These are phyloP conservation scores for Metarhizium sp. DNA, from an alignment of 2,329 filamentous ascomycete species.

Conservation along the genomic window DNA sequence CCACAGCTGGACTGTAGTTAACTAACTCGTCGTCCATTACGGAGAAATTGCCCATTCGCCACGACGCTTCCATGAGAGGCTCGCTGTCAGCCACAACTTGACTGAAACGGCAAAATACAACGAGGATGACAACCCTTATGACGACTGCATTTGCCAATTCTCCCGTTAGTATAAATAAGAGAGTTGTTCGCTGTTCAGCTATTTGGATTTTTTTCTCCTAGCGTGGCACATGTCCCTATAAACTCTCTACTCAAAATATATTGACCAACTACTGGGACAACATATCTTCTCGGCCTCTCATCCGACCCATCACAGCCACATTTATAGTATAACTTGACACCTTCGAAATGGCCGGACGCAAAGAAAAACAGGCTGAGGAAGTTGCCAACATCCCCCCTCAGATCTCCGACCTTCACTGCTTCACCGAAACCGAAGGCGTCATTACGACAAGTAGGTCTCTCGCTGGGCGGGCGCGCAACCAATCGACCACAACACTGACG, in stretches of 20 bases:
- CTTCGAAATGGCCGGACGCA: constrained; percentile 16
- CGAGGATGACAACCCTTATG: neutral
- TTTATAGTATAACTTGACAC: neutral
- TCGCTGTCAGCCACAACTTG: neutral
- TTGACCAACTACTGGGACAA: neutral
- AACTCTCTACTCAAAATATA: too few relatives aligned
- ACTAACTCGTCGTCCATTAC: too few relatives aligned
- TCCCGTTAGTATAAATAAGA: neutral
- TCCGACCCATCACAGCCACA: too few relatives aligned
- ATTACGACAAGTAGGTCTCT: constrained; percentile 40
- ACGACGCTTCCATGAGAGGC: neutral
- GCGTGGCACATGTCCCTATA: too few relatives aligned
- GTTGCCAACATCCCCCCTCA: constrained; percentile 28
- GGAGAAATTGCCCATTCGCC: too few relatives aligned
- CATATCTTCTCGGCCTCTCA: too few relatives aligned
- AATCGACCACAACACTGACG: neutral
- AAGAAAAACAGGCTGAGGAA: constrained; percentile 16
- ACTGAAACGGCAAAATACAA: neutral
- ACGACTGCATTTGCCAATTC: neutral
- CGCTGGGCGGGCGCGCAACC: neutral
- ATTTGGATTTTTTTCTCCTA: neutral
- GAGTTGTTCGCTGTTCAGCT: neutral
- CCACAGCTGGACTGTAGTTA: too few relatives aligned
- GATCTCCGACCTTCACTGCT: constrained; percentile 44
- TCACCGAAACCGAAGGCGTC: constrained; percentile 51